Evolutionary conservation across 2,329 filamentous ascomycete species (phyloP).

Genomic region (Cryphonectria radicalis): DNA sequence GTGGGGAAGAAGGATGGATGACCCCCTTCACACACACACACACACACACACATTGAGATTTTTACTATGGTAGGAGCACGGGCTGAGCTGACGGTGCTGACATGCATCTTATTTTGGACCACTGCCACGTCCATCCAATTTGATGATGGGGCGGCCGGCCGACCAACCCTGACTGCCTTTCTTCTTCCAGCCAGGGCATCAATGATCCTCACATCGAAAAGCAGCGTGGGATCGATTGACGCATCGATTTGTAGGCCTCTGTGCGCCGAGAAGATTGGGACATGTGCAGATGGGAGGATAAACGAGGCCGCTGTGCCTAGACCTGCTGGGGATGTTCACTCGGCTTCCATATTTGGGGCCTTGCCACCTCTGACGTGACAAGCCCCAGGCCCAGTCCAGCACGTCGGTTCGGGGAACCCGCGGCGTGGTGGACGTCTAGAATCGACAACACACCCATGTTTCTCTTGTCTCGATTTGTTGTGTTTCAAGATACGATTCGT

Average conservation of each 20-base stretch:
- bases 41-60: neutral
- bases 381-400: neutral
- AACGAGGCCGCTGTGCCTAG: neutral
- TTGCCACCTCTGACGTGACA: neutral
- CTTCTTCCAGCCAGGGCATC: neutral
- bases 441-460: constrained; percentile 8
- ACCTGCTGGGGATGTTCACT: constrained; percentile 4
- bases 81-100: constrained; percentile 16
- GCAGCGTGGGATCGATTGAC: too few relatives aligned
- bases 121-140: neutral
- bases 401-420: constrained; percentile 31
- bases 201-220: neutral
- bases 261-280: too few relatives aligned
- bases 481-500: neutral
- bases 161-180: neutral
- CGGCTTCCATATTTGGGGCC: constrained; percentile 7
- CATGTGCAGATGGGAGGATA: too few relatives aligned
- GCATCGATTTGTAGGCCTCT: too few relatives aligned
- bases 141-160: neutral
- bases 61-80: neutral
- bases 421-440: constrained; percentile 29
- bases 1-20: constrained; percentile 8
- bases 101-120: constrained; percentile 14
- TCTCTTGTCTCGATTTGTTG: constrained; percentile 15
- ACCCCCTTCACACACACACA: neutral